Evolutionary conservation across 2,329 filamentous ascomycete genomes (phyloP).

Genomic region (Phaeosphaeriaceae sp.): DNA sequence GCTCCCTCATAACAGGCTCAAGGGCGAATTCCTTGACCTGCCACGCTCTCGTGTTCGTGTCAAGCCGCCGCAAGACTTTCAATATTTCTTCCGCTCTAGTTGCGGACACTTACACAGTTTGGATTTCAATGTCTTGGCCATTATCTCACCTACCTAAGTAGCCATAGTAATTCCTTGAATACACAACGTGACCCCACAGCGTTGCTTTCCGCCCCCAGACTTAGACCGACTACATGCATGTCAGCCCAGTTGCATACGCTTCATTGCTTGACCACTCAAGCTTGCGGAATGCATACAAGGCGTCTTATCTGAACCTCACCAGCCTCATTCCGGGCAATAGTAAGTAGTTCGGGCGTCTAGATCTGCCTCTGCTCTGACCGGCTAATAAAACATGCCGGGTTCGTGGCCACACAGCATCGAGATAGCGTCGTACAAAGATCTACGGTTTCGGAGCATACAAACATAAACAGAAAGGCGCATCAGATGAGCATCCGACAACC

Average conservation of each 20-base stretch:
- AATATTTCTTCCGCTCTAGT: not conserved
- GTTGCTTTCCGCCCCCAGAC: not conserved
- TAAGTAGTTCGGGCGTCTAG: conserved; percentile 1
- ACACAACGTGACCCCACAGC: not conserved
- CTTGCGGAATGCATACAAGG: conserved; percentile 2
- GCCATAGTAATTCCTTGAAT: not conserved
- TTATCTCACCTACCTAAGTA: not conserved
- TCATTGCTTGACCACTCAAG: conserved; percentile 27
- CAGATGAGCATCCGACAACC: conserved; percentile 3
- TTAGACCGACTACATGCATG: conserved; percentile 15
- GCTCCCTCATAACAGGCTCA: too few species aligned
- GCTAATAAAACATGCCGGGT: conserved; percentile 1
- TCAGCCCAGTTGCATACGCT: conserved; percentile 25
- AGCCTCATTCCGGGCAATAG: conserved; percentile 5
- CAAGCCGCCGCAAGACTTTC: not conserved
- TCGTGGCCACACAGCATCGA: conserved; percentile 14
- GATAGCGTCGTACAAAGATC: conserved; percentile 20
- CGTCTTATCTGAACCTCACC: conserved; percentile 6
- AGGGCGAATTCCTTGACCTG: not conserved
- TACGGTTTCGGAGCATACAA: conserved; percentile 15
- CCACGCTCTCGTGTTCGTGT: not conserved
- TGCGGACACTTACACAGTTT: not conserved
- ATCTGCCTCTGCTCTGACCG: conserved; percentile 6
- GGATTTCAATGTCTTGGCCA: not conserved
- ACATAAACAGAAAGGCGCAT: conserved; percentile 13